These are phyloP conservation scores for Umbelopsis sp. DNA, from an alignment of 371 early-diverging fungal species.

Conservation along the genomic window DNA sequence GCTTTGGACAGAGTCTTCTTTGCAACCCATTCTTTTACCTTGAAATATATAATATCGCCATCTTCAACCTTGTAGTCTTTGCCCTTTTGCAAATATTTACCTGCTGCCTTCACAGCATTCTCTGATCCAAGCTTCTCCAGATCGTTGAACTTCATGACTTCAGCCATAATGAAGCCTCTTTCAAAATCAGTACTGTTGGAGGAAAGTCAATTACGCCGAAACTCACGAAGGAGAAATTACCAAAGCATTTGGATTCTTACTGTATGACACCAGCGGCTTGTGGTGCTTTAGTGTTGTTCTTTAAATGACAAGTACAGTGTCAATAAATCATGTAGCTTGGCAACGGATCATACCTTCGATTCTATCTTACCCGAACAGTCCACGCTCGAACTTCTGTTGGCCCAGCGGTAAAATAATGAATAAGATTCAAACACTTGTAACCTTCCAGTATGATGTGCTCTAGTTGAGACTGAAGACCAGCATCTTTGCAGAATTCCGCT, in stretches of 20 bases:
- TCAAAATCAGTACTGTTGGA: conserved; percentile 88
- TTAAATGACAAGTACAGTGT: too few species aligned
- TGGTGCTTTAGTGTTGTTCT: conserved; percentile 83
- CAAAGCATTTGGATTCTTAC: background rate
- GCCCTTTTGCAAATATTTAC: conserved; percentile 93
- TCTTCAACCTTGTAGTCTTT: conserved; percentile 93
- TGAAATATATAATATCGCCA: conserved; percentile 86
- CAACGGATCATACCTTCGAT: too few species aligned
- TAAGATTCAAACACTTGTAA: conserved; percentile 87
- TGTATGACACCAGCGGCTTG: conserved; percentile 93
- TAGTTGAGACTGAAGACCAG: conserved; percentile 68
- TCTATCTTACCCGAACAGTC: conserved; percentile 82
- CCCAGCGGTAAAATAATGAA: conserved; percentile 98
- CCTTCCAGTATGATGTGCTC: conserved; percentile 94
- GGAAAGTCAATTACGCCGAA: conserved; percentile 48
- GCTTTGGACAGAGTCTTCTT: too few species aligned
- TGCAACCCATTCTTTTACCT: conserved; percentile 21
- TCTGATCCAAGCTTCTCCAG: conserved; percentile 83
- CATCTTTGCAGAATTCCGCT: conserved; percentile 63
- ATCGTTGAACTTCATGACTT: conserved; percentile 91
- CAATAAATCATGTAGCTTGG: too few species aligned
- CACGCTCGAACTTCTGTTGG: conserved; percentile 95
- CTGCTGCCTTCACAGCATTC: conserved; percentile 90
- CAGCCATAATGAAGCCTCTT: conserved; percentile 97
- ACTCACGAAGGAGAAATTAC: background rate